Evolutionary conservation across 1,284 basidiomycete genomes (phyloP), one percentile per base, ranked within the genome.

Genomic region (Papiliotrema fonsecae): DNA sequence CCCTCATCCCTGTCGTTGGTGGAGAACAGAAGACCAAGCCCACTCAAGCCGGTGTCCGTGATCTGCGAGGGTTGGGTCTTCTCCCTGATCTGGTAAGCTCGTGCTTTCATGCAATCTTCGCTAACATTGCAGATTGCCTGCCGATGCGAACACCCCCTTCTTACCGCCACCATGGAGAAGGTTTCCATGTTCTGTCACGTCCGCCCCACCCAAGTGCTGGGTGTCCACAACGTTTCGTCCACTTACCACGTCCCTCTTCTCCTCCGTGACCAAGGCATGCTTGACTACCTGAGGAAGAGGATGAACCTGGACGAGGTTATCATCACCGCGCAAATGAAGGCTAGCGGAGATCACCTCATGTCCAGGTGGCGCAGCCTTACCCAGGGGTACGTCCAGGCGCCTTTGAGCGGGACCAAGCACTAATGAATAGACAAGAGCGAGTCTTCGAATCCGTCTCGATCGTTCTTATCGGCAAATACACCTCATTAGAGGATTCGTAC

Each of bases 131-230:
- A 91, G 87, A 96, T 98, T 62, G 96, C 94, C 0, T 97, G 94
- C 69, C 86, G 94, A 53, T 81, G 79, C 59, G 76, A 77, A 47
- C 63, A 74, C 38, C 75, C 87, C 1, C 79, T 99, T 16, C 83
- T 88, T 48, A 79, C 81, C 3, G 79, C 86, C 0, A 94, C 94
- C 38, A 96, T 93, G 75, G 81, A 86, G 65, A 98, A 98, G 74
- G 93, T 98, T 40, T 92, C 90, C 56, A 97, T 98, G 93, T 98
- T 98, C 81, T 98, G 94, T 75, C 96, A 98, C 69, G 94, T 98
- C 56, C 79, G 83, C 1, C 80, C 87, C 4, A 86, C 92, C 64
- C 96, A 98, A 73, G 96, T 98, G 35, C 80, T 98, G 50, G 94
- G 91, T 49, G 89, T 98, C 13, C 94, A 97, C 74, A 92, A 98